Conservation (phyloP, 805 yeast species). For the Metschnikowia cerradonensis region DNA sequence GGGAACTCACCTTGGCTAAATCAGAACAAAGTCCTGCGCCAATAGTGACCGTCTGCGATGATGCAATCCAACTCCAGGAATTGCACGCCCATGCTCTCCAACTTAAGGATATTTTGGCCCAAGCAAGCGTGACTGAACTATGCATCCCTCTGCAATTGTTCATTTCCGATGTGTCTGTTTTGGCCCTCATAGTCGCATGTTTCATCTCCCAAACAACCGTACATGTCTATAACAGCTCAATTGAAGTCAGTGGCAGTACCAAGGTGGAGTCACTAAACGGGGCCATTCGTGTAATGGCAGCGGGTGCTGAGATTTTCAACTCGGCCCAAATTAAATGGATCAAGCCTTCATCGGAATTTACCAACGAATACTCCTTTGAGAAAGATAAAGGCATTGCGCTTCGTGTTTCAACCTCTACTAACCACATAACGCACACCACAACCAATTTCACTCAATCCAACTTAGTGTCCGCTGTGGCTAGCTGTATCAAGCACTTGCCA, state of each 20-base stretch:
- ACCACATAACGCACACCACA: conserved; percentile 15
- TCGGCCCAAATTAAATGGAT: background rate
- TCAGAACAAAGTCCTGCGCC: conserved; percentile 21
- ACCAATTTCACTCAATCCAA: conserved; percentile 46
- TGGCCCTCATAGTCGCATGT: conserved; percentile 41
- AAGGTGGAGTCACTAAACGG: background rate
- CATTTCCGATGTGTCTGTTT: conserved; percentile 21
- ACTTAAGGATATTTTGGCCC: conserved; percentile 18
- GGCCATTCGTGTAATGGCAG: background rate
- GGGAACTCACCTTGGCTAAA: conserved; percentile 47
- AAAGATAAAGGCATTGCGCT: conserved; percentile 39
- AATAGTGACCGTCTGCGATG: conserved; percentile 20
- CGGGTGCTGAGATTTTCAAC: background rate
- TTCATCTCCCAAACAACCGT: conserved; percentile 41
- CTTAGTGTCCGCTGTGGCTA: conserved; percentile 50
- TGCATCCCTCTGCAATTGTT: conserved; percentile 17
- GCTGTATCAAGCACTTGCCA: conserved; percentile 47
- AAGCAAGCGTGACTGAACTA: conserved; percentile 26
- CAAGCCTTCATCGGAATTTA: conserved; percentile 12
- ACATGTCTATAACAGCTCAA: conserved; percentile 31
- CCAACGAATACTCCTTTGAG: conserved; percentile 27
- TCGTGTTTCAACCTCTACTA: conserved; percentile 19
- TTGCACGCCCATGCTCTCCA: conserved; percentile 28
- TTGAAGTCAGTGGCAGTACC: background rate
- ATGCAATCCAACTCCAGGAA: conserved; percentile 15